Evolutionary conservation across 495 filamentous ascomycete species (phyloP), one percentile per base, ranked within the genome.

Genomic region (Pyrenopolyporus hunteri): DNA sequence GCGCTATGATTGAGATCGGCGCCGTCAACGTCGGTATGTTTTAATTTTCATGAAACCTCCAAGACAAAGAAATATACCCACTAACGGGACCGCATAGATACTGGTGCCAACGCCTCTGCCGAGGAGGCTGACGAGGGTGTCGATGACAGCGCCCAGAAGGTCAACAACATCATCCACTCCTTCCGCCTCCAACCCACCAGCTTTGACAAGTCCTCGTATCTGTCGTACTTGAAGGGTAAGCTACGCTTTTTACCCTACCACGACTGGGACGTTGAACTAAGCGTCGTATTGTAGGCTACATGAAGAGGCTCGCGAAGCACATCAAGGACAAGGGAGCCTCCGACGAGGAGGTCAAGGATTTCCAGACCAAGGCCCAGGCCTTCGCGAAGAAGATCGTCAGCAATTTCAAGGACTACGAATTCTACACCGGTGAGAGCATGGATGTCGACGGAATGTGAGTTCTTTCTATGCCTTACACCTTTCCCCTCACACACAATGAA

Each of bases 51-150:
- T 35, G 11, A 29, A 3, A 4, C 13, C 28, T 22, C 35, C 20
- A 4, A 8, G n/a, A 16, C 35, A 69, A 46, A 42, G 13, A 10
- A 31, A 40, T 6, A 9, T 11, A n/a, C 50, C 2, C 35, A 43
- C 20, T 50, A 33, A 61, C 19, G 31, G 14, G 25, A 46, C 7
- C 39, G 23, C 20, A 16, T 57, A 87, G 92, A 98, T 70, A 96
- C 86, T 71, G 94, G 94, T 75, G 95, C 92, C 80, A 98, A 98
- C 80, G 90, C 94, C 57, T 98, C 94, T 57, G 92, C 94, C 60
- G 94, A 98, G 80, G 94, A 87, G 68, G 87, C 73, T 49, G 91
- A 87, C 17, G 93, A 93, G 60, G 82, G 71, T 35, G 9, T 82
- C 31, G 92, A 93, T 17, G 93, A 93, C 51, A 70, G 70, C 54